These are phyloP conservation scores for Phialocephala subalpina DNA, from an alignment of 2,329 filamentous ascomycete species.

Conservation along the genomic window DNA sequence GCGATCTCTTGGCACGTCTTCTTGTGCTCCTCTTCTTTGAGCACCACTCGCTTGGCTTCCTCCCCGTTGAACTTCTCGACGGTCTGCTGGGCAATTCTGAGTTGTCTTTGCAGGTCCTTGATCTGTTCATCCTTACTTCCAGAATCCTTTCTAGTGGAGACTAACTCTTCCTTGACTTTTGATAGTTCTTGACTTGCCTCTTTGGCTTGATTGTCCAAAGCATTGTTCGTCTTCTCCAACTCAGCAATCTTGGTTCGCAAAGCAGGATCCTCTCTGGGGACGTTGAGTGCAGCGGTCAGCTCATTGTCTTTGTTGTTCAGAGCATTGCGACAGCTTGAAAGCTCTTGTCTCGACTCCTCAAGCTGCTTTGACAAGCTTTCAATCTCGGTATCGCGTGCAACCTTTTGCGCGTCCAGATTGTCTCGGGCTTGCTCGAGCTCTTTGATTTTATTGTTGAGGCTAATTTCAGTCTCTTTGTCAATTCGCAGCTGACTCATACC, in stretches of 20 bases:
- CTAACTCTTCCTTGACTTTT: slow-evolving; percentile 28
- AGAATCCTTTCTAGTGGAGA: slow-evolving; percentile 19
- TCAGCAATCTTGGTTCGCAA: slow-evolving; percentile 32
- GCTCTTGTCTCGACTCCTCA: slow-evolving; percentile 30
- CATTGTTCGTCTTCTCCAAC: slow-evolving; percentile 35
- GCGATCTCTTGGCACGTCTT: slow-evolving; percentile 29
- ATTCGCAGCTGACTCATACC: slow-evolving; percentile 30
- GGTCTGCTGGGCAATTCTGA: slow-evolving; percentile 27
- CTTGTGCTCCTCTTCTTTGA: slow-evolving; percentile 40
- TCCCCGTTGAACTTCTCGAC: slow-evolving; percentile 40
- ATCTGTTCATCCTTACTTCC: slow-evolving; percentile 23
- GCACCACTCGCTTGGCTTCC: slow-evolving; percentile 34
- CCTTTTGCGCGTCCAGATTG: slow-evolving; percentile 26
- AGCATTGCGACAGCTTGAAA: slow-evolving; percentile 29
- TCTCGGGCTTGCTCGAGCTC: slow-evolving; percentile 35
- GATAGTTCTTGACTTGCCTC: slow-evolving; percentile 45
- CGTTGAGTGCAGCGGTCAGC: slow-evolving; percentile 26
- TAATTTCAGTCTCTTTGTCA: slow-evolving; percentile 29
- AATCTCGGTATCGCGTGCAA: slow-evolving; percentile 26
- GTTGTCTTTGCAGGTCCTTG: slow-evolving; percentile 24
- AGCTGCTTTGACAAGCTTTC: slow-evolving; percentile 25
- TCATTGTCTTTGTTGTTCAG: slow-evolving; percentile 34
- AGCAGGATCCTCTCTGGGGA: slow-evolving; percentile 33
- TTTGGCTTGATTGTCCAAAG: slow-evolving; percentile 40
- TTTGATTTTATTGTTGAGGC: slow-evolving; percentile 33